A percentile compares a stretch with the other conserved stretches of the same genome.
These are phyloP conservation scores for Ophiostoma populinum DNA, from an alignment of 2,329 filamentous ascomycete genomes.

Conservation along the genomic window DNA sequence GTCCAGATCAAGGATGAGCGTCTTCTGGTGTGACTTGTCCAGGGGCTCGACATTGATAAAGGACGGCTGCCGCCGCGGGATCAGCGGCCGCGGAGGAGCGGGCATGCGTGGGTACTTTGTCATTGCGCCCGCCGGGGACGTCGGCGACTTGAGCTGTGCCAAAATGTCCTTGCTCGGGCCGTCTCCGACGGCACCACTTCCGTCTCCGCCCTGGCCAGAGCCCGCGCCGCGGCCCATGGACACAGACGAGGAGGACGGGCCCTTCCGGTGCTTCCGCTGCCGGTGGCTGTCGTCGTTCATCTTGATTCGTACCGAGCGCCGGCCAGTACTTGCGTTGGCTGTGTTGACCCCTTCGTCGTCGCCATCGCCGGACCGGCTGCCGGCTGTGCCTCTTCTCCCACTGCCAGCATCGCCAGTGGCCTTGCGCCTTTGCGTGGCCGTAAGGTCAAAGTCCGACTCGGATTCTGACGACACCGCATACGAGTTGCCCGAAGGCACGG, in stretches of 20 bases:
- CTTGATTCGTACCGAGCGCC: conserved; percentile 81
- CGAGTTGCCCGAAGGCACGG: conserved; percentile 21
- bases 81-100: conserved; percentile 72
- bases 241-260: conserved; percentile 23
- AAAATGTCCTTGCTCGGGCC: conserved; percentile 36
- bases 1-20: conserved; percentile 84
- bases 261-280: conserved; percentile 54
- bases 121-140: conserved; percentile 59
- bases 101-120: conserved; percentile 85
- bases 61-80: conserved; percentile 77
- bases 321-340: conserved; percentile 35
- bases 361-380: conserved; percentile 8
- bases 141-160: conserved; percentile 82
- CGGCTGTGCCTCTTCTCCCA: conserved; percentile 6
- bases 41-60: conserved; percentile 48
- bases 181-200: conserved; percentile 16
- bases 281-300: conserved; percentile 62
- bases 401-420: not conserved
- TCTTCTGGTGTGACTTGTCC: conserved; percentile 57
- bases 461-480: conserved; percentile 56
- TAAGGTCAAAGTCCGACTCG: conserved; percentile 37
- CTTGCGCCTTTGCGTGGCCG: conserved; percentile 10
- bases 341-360: conserved; percentile 36
- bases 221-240: conserved; percentile 17
- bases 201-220: conserved; percentile 13